Conservation (phyloP, 1,284 basidiomycete species). For the Ganoderma meredithae region DNA sequence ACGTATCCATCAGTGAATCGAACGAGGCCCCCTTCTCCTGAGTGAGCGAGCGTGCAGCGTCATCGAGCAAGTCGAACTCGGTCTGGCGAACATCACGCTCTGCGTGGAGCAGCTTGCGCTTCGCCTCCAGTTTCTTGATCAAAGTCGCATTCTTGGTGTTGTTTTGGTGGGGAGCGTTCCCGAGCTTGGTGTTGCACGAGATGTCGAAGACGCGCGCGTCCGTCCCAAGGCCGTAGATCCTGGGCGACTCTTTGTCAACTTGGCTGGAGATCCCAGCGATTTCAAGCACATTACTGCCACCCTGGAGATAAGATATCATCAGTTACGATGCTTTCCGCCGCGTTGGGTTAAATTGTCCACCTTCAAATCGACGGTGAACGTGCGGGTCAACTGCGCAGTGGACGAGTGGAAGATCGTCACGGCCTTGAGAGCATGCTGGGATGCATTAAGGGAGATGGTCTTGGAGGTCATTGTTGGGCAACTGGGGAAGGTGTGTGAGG, state of each 20-base stretch:
- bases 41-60: constrained; percentile 52
- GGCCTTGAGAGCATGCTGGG: too few species aligned
- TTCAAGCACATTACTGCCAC: constrained; percentile 20
- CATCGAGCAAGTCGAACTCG: constrained; percentile 49
- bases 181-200: constrained; percentile 45
- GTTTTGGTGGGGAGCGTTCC: constrained; percentile 17
- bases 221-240: constrained; percentile 54
- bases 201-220: constrained; percentile 57
- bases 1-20: constrained; percentile 50
- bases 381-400: too few species aligned
- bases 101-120: constrained; percentile 45
- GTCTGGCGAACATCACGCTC: constrained; percentile 48
- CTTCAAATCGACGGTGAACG: too few species aligned
- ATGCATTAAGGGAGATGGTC: too few species aligned
- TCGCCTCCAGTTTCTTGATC: constrained; percentile 44
- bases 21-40: constrained; percentile 36
- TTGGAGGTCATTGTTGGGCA: too few species aligned
- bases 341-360: too few species aligned
- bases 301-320: too few species aligned
- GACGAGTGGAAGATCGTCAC: too few species aligned
- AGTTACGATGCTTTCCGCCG: too few species aligned
- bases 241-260: constrained; percentile 56
- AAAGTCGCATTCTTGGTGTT: constrained; percentile 37
- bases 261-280: constrained; percentile 54
- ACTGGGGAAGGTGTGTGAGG: too few species aligned